Percentiles rank a stretch among this genome's conserved stretches.
phyloP scores from a whole-genome alignment of 176 grass and related monocot genomes.

The Calamus simplicifolius region DNA sequence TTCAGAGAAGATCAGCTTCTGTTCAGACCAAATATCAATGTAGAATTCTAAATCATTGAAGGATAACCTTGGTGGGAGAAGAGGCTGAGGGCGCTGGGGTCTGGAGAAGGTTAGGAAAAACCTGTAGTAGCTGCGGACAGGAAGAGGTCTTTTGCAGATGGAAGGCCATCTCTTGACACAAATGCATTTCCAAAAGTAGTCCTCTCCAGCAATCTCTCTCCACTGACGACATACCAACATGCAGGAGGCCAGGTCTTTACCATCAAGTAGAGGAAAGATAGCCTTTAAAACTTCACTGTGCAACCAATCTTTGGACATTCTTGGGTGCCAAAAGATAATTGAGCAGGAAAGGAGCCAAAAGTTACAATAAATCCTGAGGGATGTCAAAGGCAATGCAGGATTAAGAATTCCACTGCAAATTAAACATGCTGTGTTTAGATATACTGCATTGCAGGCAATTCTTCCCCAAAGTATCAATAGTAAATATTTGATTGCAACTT shows the following conservation, averaged over 20 bases:
- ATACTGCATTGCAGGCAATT: no score
- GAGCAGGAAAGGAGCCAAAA: no score
- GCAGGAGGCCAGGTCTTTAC: constrained; percentile 15
- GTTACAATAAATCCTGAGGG: no score
- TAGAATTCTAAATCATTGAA: constrained; percentile 16
- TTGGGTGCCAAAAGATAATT: not conserved
- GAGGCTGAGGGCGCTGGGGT: constrained; percentile 1
- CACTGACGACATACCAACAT: constrained; percentile 12
- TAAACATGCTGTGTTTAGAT: no score
- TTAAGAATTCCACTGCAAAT: no score
- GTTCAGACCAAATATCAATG: constrained; percentile 9
- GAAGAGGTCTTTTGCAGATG: constrained; percentile 6
- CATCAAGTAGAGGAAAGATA: constrained; percentile 9
- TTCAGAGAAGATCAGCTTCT: constrained; percentile 11
- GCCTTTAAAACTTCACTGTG: constrained; percentile 11
- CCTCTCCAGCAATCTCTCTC: constrained; percentile 7
- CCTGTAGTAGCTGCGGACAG: constrained; percentile 9
- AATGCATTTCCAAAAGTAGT: constrained; percentile 14
- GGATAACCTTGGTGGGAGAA: constrained; percentile 5
- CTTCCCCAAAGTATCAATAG: no score
- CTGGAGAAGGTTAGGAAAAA: constrained; percentile 4
- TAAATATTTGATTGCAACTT: no score
- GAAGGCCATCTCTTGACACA: constrained; percentile 17
- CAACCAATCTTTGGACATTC: not conserved
- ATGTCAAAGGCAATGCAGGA: no score